Evolutionary conservation across 2,329 filamentous ascomycete species (phyloP).

Genomic region (Leptographium lundbergii): DNA sequence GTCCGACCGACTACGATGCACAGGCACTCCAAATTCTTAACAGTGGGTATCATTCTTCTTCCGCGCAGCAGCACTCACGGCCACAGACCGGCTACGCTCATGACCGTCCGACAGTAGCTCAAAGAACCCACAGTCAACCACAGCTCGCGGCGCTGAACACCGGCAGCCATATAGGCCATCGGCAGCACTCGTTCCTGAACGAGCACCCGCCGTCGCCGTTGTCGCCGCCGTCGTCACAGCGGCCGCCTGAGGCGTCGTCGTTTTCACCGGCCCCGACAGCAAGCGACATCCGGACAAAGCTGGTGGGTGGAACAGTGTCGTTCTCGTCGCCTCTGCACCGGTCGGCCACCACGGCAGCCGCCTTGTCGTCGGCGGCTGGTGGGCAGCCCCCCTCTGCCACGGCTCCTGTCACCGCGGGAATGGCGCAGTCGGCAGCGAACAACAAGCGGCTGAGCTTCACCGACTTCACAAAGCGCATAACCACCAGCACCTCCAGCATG

Average conservation of each 20-base stretch:
- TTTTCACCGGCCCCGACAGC: background rate
- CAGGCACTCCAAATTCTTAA: constrained; percentile 20
- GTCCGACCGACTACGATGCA: constrained; percentile 21
- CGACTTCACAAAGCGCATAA: constrained; percentile 47
- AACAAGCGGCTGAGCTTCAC: constrained; percentile 47
- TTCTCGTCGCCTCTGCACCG: background rate
- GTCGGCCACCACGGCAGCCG: background rate
- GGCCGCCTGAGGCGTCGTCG: background rate
- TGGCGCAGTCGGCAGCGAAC: constrained; percentile 36
- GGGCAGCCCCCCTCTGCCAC: background rate
- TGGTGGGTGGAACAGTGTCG: constrained; percentile 9
- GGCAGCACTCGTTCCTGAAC: constrained; percentile 6
- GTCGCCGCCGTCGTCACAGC: constrained; percentile 9
- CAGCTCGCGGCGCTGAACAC: constrained; percentile 30
- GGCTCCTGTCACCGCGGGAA: background rate
- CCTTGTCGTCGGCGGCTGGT: constrained; percentile 1
- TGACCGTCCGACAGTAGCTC: constrained; percentile 28
- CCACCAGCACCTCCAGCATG: constrained; percentile 47
- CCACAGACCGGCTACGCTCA: constrained; percentile 43
- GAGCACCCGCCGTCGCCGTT: constrained; percentile 21
- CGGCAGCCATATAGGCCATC: constrained; percentile 11
- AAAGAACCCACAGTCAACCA: constrained; percentile 36
- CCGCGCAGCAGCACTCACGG: constrained; percentile 18
- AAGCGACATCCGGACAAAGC: background rate
- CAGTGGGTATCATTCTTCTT: constrained; percentile 13